Conservation (phyloP, 2,329 filamentous ascomycete species). For the Aspergillus brasiliensis region DNA sequence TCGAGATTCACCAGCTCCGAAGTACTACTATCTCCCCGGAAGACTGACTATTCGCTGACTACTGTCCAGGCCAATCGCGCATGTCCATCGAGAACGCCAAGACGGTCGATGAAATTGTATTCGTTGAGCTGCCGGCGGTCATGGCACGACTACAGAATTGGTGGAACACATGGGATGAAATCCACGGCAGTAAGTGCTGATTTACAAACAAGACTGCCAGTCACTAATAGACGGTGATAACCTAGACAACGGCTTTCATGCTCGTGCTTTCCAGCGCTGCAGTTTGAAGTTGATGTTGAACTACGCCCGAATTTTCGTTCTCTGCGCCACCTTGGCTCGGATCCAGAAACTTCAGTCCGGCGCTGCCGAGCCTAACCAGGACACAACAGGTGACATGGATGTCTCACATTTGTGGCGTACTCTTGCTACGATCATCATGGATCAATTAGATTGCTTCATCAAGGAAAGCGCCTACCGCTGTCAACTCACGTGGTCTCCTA, state of each 20-base stretch:
- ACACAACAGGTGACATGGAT: slow-evolving; percentile 24
- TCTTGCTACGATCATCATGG: slow-evolving; percentile 36
- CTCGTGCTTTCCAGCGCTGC: slow-evolving; percentile 38
- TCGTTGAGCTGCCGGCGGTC: slow-evolving; percentile 32
- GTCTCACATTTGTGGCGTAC: slow-evolving; percentile 34
- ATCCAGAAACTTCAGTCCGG: slow-evolving; percentile 37
- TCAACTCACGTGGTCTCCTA: slow-evolving; percentile 37
- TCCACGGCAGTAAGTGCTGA: slow-evolving; percentile 32
- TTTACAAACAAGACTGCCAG: not conserved
- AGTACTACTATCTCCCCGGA: slow-evolving; percentile 17
- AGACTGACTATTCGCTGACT: not conserved
- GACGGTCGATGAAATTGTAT: slow-evolving; percentile 29
- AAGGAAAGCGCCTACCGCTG: slow-evolving; percentile 36
- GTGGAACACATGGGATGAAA: slow-evolving; percentile 40
- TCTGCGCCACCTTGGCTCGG: slow-evolving; percentile 35
- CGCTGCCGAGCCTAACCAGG: slow-evolving; percentile 20
- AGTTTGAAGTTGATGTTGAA: slow-evolving; percentile 38
- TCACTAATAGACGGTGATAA: not conserved
- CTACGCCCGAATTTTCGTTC: slow-evolving; percentile 36
- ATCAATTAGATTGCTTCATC: slow-evolving; percentile 35
- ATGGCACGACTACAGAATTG: slow-evolving; percentile 35
- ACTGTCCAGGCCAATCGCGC: slow-evolving; percentile 27
- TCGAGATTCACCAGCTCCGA: slow-evolving; percentile 40
- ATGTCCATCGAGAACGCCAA: slow-evolving; percentile 31
- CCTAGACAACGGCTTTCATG: slow-evolving; percentile 39